These are phyloP conservation scores for Aspergillus latus DNA, from an alignment of 2,329 filamentous ascomycete species.

Conservation along the genomic window DNA sequence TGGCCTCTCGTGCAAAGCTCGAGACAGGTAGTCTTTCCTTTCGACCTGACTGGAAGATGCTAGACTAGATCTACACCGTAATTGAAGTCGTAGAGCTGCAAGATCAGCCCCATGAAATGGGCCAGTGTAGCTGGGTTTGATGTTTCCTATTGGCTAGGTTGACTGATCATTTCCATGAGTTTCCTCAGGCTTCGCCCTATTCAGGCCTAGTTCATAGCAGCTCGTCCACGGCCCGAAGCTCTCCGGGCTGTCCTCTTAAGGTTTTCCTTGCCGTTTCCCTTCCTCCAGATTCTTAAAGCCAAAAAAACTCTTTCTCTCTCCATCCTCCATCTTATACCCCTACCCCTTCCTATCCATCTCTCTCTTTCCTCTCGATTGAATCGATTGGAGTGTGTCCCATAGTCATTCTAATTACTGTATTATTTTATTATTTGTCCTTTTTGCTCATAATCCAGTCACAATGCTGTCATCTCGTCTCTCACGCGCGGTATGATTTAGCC, in stretches of 20 bases:
- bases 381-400: constrained; percentile 31
- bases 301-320: constrained; percentile 11
- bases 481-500: constrained; percentile 65
- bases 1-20: too few relatives aligned
- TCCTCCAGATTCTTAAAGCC: constrained; percentile 25
- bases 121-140: background rate
- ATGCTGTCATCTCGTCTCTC: constrained; percentile 73
- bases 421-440: constrained; percentile 32
- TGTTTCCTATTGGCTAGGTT: constrained; percentile 18
- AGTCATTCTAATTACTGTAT: constrained; percentile 35
- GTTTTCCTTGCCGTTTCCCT: constrained; percentile 16
- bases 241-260: constrained; percentile 18
- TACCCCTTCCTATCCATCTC: constrained; percentile 18
- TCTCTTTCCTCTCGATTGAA: constrained; percentile 32
- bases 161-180: constrained; percentile 7
- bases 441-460: constrained; percentile 41
- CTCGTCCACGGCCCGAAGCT: constrained; percentile 39
- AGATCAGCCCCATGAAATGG: background rate
- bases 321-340: constrained; percentile 7
- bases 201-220: background rate
- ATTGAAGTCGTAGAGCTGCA: background rate
- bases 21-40: too few relatives aligned
- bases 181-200: background rate
- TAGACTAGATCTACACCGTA: background rate
- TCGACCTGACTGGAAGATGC: background rate